Evolutionary conservation across 441 rosid species (phyloP).

Genomic region (Mallotus repandus): DNA sequence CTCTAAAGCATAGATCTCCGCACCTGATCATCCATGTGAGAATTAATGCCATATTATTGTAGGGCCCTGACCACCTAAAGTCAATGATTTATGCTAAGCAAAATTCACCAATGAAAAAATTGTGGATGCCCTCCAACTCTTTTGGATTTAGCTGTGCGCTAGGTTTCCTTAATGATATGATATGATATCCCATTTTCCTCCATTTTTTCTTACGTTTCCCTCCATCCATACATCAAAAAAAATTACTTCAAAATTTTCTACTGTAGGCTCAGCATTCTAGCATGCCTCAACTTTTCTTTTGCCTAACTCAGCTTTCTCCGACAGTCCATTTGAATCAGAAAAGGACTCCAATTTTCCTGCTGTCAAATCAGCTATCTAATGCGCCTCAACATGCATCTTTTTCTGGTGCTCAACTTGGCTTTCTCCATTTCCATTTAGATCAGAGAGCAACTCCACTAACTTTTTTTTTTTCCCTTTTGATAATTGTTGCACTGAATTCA

Average conservation of each 20-base stretch:
- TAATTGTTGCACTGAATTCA: not conserved
- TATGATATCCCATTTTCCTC: too few relatives aligned
- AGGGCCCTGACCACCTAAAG: constrained; percentile 20
- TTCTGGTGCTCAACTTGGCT: not conserved
- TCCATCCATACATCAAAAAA: too few relatives aligned
- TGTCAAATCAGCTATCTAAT: not conserved
- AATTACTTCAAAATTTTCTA: too few relatives aligned
- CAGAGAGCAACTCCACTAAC: not conserved
- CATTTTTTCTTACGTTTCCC: too few relatives aligned
- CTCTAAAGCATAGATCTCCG: constrained; percentile 21
- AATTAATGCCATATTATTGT: constrained; percentile 22
- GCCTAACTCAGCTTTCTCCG: not conserved
- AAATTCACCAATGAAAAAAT: not conserved
- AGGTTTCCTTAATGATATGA: constrained; percentile 12
- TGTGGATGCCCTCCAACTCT: not conserved
- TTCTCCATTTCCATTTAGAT: not conserved
- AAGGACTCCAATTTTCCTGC: not conserved
- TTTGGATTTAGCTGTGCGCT: constrained; percentile 10
- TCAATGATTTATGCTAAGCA: constrained; percentile 12
- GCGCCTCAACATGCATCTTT: not conserved
- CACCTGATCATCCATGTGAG: constrained; percentile 39
- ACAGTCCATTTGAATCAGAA: not conserved
- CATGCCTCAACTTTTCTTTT: too few relatives aligned
- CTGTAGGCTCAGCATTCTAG: too few relatives aligned
- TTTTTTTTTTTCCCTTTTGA: not conserved